Evolutionary conservation across 2,329 filamentous ascomycete species (phyloP), one percentile per base, ranked within the genome.

Genomic region (Pseudocercospora macadamiae): DNA sequence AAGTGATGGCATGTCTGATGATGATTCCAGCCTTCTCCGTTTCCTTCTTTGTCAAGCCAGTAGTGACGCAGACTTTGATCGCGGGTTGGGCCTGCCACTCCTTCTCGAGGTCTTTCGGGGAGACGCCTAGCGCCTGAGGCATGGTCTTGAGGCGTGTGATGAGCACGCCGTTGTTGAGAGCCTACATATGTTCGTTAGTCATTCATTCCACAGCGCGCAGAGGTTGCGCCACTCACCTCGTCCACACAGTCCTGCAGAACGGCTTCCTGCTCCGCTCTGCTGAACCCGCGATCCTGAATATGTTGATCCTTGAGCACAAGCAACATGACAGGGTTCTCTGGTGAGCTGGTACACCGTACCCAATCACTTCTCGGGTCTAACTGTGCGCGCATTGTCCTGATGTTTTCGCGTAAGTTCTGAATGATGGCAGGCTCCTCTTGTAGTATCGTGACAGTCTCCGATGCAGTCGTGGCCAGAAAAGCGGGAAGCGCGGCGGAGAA

Each of bases 401-500:
- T 92, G 70, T 96, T 93, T 66, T 97, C 93, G 53, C 93, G 85
- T 70, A 96, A 85, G 65, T 88, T 87, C 1, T 80, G 78, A 52
- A 97, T 78, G 34, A 96, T 86, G 57, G 96, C 91, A 0, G 93
- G 93, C 71, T 89, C 92, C 39, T 89, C 89, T 75, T 97, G 92
- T 51, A 99, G 81, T 66, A 97, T 79, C 56, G 87, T 87, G 57
- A 97, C 83, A 1, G 92, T 93, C 77, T 97, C 95, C 72, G 91
- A 96, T 1, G 93, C 92, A 0, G 93, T 97, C n/a, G 96, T 96
- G 16, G 95, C 92, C 54, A 96, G 81, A 80, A 99, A 89, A 18
- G 95, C 95, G 3, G 95, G 95, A 30, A 99, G 82, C 5, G 95
- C 95, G 2, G 95, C 95, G 25, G 93, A 97, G 79, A 91, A 99